Evolutionary conservation across 2,329 filamentous ascomycete genomes (phyloP).

Genomic region (Trichoderma gracile): DNA sequence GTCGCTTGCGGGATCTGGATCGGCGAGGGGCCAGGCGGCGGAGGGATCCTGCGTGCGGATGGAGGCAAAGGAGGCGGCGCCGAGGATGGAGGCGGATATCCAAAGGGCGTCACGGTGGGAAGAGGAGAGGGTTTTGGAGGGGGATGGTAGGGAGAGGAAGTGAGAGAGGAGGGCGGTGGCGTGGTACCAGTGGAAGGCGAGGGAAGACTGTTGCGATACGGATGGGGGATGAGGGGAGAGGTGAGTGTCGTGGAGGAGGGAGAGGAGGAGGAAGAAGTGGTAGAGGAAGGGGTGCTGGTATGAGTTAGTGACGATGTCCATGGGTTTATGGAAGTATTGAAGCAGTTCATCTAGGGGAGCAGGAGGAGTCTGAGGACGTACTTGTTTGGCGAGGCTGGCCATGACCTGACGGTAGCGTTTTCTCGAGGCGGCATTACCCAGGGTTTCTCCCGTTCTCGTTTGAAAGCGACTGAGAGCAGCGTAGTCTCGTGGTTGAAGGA

Average conservation of each 20-base stretch:
- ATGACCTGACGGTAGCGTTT: conserved; percentile 41
- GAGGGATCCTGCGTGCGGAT: conserved; percentile 45
- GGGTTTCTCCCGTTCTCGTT: conserved; percentile 43
- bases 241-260: conserved; percentile 55
- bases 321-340: neutral
- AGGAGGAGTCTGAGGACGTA: conserved; percentile 33
- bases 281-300: conserved; percentile 51
- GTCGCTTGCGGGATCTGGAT: conserved; percentile 42
- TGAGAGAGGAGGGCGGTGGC: conserved; percentile 50
- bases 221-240: conserved; percentile 32
- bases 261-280: conserved; percentile 55
- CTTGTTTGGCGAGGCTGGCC: conserved; percentile 43
- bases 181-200: conserved; percentile 50
- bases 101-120: conserved; percentile 50
- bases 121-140: conserved; percentile 34
- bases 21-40: conserved; percentile 58
- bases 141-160: conserved; percentile 39
- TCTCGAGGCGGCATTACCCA: conserved; percentile 39
- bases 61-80: conserved; percentile 47
- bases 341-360: neutral
- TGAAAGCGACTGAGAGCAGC: conserved; percentile 46
- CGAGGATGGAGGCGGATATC: conserved; percentile 50
- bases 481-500: conserved; percentile 38
- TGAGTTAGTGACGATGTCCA: conserved; percentile 23
- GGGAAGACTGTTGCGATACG: conserved; percentile 35